phyloP scores from a whole-genome alignment of 345 rosid genomes.

The Euphorbia tirucalli region DNA sequence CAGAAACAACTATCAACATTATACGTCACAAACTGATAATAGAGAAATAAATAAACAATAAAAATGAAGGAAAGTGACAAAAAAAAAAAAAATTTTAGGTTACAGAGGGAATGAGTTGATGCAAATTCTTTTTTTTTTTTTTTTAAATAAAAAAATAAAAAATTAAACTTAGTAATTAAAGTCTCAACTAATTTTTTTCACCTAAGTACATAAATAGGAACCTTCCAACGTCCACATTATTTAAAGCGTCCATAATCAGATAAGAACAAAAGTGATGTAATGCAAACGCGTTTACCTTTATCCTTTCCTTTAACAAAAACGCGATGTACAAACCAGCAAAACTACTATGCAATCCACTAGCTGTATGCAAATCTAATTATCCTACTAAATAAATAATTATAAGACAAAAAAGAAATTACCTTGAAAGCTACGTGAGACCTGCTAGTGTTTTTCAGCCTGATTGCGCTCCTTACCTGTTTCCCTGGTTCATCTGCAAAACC shows the following conservation, averaged over 20 bases:
- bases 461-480: slow-evolving; percentile 82
- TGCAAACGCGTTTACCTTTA: not conserved
- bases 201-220: not conserved
- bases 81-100: not conserved
- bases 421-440: slow-evolving; percentile 91
- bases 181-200: not conserved
- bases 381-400: not conserved
- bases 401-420: slow-evolving; percentile 38
- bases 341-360: not conserved
- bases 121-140: too few species aligned
- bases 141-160: not conserved
- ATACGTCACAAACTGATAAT: not conserved
- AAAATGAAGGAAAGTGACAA: not conserved
- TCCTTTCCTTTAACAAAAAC: slow-evolving; percentile 1
- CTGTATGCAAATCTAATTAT: not conserved
- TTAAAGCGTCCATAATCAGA: not conserved
- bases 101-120: not conserved
- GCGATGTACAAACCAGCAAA: not conserved
- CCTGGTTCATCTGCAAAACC: slow-evolving; percentile 79
- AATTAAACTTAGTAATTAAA: not conserved
- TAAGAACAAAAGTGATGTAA: not conserved
- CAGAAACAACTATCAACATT: not conserved
- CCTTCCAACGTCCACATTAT: not conserved
- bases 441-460: slow-evolving; percentile 81
- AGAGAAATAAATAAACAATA: too few species aligned